Conservation (phyloP, 169 alveolate species). For the Eimeria acervulina region DNA sequence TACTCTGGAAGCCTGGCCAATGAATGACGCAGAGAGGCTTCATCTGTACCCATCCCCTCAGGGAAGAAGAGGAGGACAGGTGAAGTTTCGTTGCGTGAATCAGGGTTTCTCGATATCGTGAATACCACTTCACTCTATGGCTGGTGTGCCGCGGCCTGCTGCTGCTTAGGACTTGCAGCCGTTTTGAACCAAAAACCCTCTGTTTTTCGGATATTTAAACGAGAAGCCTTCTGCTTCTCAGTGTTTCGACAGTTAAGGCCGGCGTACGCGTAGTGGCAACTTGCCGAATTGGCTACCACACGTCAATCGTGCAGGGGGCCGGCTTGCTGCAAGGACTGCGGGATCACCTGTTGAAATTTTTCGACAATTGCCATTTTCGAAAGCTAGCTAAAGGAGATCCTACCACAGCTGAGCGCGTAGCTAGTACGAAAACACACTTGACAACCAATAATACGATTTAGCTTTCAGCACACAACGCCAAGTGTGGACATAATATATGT, state of each 20-base stretch:
- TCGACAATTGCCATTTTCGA: too few species aligned
- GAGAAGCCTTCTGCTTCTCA: background rate
- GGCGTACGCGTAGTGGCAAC: background rate
- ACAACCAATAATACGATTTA: background rate
- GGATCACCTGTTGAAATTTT: background rate
- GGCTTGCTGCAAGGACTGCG: background rate
- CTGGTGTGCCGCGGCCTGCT: background rate
- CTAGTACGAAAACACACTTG: background rate
- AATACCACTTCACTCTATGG: too few species aligned
- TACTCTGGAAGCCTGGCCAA: background rate
- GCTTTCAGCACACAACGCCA: background rate
- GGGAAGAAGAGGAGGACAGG: background rate
- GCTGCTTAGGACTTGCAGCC: background rate
- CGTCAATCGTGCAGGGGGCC: background rate
- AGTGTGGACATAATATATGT: too few species aligned
- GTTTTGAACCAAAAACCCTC: background rate
- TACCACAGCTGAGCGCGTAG: background rate
- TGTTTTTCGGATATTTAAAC: background rate
- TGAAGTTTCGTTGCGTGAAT: too few species aligned
- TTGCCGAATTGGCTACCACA: background rate
- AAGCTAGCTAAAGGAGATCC: too few species aligned
- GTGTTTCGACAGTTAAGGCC: background rate
- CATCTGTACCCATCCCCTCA: background rate
- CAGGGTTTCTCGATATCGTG: too few species aligned
- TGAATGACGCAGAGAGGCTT: background rate